Evolutionary conservation across 805 yeast genomes (phyloP).

Genomic region (Teunomyces tritomae): DNA sequence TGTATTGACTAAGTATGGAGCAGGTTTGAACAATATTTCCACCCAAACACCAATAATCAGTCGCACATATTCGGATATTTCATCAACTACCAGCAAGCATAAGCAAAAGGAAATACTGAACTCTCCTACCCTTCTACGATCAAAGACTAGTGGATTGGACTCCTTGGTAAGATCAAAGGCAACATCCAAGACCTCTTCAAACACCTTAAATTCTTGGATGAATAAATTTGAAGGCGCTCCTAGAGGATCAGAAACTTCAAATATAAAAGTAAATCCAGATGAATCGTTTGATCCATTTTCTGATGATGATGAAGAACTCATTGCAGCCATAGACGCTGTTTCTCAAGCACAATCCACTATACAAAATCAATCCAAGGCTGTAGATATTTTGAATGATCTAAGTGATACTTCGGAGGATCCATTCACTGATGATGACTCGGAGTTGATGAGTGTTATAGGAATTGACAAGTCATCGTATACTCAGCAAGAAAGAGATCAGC

Average conservation of each 20-base stretch:
- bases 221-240: slow-evolving; percentile 23
- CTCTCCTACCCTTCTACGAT: slow-evolving; percentile 36
- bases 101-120: slow-evolving; percentile 13
- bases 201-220: slow-evolving; percentile 25
- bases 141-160: slow-evolving; percentile 34
- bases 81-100: slow-evolving; percentile 12
- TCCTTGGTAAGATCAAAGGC: slow-evolving; percentile 10
- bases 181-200: not conserved
- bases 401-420: slow-evolving; percentile 9
- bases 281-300: slow-evolving; percentile 26
- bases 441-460: slow-evolving; percentile 3
- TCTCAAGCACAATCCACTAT: not conserved
- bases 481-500: slow-evolving; percentile 3
- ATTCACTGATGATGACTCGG: slow-evolving; percentile 11
- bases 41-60: slow-evolving; percentile 34
- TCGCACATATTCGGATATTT: slow-evolving; percentile 33
- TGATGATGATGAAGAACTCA: slow-evolving; percentile 25
- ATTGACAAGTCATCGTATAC: slow-evolving; percentile 8
- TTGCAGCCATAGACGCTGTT: slow-evolving; percentile 10
- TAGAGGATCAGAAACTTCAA: not conserved
- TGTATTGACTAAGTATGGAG: slow-evolving; percentile 43
- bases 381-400: not conserved
- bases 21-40: slow-evolving; percentile 28
- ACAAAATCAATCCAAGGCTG: not conserved
- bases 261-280: not conserved